phyloP scores from a whole-genome alignment of 306 rosid species.

The Purshia tridentata region DNA sequence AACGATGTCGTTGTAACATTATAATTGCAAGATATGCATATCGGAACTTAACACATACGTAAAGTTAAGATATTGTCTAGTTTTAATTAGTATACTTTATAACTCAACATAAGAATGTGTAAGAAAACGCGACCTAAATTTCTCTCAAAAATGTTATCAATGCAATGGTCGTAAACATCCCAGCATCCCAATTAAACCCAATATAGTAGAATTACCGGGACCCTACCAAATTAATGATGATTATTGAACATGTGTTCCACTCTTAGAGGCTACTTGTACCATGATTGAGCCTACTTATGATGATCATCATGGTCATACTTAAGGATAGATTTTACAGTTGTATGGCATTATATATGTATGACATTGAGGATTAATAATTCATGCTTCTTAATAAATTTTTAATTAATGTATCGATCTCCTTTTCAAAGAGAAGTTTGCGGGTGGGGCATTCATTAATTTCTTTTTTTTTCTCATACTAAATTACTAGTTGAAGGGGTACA shows the following conservation, averaged over 20 bases:
- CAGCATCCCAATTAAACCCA: background rate
- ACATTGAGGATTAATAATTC: background rate
- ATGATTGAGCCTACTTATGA: conserved; percentile 2
- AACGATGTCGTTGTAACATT: too few relatives aligned
- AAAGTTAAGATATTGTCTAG: too few relatives aligned
- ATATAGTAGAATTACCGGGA: background rate
- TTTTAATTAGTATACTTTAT: too few relatives aligned
- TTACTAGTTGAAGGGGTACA: conserved; percentile 24
- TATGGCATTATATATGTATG: conserved; percentile 30
- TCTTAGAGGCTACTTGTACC: background rate
- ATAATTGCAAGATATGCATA: too few relatives aligned
- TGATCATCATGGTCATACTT: background rate
- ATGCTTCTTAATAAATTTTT: background rate
- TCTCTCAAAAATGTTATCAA: too few relatives aligned
- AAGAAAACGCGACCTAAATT: too few relatives aligned
- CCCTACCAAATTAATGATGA: background rate
- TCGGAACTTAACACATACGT: too few relatives aligned
- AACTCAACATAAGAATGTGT: too few relatives aligned
- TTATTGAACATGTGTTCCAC: background rate
- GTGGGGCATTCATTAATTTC: conserved; percentile 5
- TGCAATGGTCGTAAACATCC: too few relatives aligned
- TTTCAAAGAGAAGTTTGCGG: conserved; percentile 3
- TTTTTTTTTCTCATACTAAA: conserved; percentile 18
- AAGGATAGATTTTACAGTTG: conserved; percentile 29
- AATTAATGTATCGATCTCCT: too few relatives aligned